These are phyloP conservation scores for Fusarium camptoceras DNA, from an alignment of 2,329 filamentous ascomycete species.

Conservation along the genomic window DNA sequence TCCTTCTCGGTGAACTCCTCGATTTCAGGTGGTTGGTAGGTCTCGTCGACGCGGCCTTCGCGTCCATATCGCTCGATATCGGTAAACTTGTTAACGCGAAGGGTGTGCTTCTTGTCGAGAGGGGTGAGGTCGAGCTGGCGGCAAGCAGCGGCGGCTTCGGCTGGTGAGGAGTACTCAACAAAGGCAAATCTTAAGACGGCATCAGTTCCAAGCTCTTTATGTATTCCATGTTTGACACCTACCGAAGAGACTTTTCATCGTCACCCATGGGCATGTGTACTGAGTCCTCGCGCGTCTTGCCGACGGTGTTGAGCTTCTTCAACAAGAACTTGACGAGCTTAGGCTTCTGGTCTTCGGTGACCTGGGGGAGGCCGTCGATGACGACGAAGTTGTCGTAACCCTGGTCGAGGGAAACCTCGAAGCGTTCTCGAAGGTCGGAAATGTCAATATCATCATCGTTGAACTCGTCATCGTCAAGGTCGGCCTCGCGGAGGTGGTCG, in stretches of 20 bases:
- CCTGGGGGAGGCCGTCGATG: constrained; percentile 90
- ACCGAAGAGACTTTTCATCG: constrained; percentile 88
- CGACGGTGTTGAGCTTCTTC: constrained; percentile 89
- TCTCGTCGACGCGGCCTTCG: constrained; percentile 92
- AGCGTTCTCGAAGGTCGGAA: constrained; percentile 92
- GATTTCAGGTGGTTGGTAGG: constrained; percentile 84
- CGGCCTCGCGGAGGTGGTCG: constrained; percentile 90
- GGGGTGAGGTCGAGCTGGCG: constrained; percentile 87
- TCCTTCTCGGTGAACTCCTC: constrained; percentile 91
- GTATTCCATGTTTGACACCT: constrained; percentile 50
- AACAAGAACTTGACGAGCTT: constrained; percentile 97
- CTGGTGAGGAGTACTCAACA: constrained; percentile 92
- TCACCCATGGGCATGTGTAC: constrained; percentile 96
- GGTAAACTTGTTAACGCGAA: constrained; percentile 97
- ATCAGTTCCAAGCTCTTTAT: constrained; percentile 25
- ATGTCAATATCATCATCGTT: constrained; percentile 96
- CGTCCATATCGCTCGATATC: constrained; percentile 97
- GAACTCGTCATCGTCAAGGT: constrained; percentile 85
- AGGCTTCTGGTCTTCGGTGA: constrained; percentile 89
- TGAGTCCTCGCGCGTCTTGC: constrained; percentile 85
- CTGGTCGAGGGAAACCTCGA: constrained; percentile 94
- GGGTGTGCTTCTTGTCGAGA: constrained; percentile 96
- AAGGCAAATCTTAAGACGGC: constrained; percentile 81
- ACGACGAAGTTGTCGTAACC: constrained; percentile 97
- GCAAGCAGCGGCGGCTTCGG: constrained; percentile 88